Conservation (phyloP, 495 filamentous ascomycete genomes). For the Neurospora sp. region DNA sequence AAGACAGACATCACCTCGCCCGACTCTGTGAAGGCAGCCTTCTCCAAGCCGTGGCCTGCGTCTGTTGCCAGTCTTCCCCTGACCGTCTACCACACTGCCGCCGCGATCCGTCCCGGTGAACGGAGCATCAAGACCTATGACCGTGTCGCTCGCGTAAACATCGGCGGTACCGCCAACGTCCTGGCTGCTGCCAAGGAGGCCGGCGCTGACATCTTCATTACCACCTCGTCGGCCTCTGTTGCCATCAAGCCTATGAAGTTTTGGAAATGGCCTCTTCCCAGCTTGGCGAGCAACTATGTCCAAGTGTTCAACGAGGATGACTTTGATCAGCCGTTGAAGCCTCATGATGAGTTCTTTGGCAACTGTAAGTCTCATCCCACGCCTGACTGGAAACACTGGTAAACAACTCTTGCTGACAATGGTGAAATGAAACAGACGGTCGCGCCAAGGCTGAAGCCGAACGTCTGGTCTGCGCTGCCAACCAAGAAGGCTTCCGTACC, state of each 20-base stretch:
- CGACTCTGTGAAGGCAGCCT: constrained; percentile 34
- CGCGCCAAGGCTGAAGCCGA: constrained; percentile 46
- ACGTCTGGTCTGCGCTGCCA: constrained; percentile 37
- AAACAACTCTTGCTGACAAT: not conserved
- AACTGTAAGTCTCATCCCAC: constrained; percentile 31
- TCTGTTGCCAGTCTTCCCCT: constrained; percentile 36
- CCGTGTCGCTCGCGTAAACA: constrained; percentile 41
- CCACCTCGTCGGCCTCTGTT: constrained; percentile 48
- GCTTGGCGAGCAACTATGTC: constrained; percentile 25
- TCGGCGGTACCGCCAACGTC: constrained; percentile 49
- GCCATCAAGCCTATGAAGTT: constrained; percentile 31
- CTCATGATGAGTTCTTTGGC: constrained; percentile 41
- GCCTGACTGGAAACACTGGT: not conserved
- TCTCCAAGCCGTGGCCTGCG: constrained; percentile 40
- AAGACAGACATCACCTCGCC: constrained; percentile 45
- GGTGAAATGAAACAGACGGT: constrained; percentile 15
- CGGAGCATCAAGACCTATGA: constrained; percentile 37
- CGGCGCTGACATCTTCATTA: constrained; percentile 46
- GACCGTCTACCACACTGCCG: constrained; percentile 51
- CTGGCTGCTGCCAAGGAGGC: constrained; percentile 38
- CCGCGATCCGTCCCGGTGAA: constrained; percentile 39
- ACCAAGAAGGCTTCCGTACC: constrained; percentile 40
- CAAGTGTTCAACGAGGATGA: constrained; percentile 39
- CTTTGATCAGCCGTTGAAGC: constrained; percentile 32
- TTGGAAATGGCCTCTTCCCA: constrained; percentile 42